phyloP scores from a whole-genome alignment of 441 rosid species.

The Gossypium lobatum region DNA sequence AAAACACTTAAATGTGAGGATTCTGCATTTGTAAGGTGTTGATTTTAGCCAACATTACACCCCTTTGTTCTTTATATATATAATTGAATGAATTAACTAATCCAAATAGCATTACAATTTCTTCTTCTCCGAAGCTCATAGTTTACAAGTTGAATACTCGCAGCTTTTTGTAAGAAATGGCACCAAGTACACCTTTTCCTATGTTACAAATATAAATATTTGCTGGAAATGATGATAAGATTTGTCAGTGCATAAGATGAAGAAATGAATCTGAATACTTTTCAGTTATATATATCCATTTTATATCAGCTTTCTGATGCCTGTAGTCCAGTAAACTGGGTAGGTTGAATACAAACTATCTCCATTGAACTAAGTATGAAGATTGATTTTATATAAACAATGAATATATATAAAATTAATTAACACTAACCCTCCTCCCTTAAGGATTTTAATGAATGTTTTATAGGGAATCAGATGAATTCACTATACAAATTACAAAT shows the following conservation, averaged over 20 bases:
- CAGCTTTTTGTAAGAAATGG: no score
- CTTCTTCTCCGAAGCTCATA: not conserved
- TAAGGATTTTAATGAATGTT: conserved; percentile 6
- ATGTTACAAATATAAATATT: not conserved
- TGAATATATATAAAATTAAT: not conserved
- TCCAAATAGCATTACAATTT: not conserved
- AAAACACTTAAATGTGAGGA: conserved; percentile 6
- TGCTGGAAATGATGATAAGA: not conserved
- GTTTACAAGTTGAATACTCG: not conserved
- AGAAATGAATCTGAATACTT: not conserved
- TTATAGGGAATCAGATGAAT: not conserved
- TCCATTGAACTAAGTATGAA: not conserved
- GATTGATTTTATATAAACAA: conserved; percentile 2
- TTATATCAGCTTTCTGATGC: conserved; percentile 2
- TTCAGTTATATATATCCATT: not conserved
- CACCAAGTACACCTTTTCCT: no score
- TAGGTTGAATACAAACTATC: not conserved
- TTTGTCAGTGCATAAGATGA: not conserved
- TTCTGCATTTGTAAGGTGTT: not conserved
- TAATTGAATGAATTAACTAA: not conserved
- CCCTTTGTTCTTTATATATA: not conserved
- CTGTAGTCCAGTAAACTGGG: not conserved
- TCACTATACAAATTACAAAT: conserved; percentile 14
- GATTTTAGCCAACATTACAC: not conserved
- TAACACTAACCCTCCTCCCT: conserved; percentile 9